These are phyloP conservation scores for Rosa hybrid DNA, from an alignment of 331 rosid genomes.

Conservation along the genomic window DNA sequence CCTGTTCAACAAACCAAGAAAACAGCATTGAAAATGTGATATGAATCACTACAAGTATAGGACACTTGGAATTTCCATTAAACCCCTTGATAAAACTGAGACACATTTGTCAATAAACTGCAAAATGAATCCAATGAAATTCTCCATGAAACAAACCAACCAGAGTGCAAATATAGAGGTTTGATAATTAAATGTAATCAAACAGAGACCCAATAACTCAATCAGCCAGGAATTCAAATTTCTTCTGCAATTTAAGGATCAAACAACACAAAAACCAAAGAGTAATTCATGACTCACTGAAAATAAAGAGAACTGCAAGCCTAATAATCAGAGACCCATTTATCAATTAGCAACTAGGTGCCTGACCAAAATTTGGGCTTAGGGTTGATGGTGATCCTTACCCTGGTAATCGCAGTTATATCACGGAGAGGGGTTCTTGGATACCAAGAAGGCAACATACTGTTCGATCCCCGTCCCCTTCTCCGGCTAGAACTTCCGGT, in stretches of 20 bases:
- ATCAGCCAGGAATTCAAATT: not conserved
- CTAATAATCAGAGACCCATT: not conserved
- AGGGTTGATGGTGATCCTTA: constrained; percentile 14
- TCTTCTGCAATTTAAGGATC: not conserved
- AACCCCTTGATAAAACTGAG: not conserved
- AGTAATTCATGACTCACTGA: not conserved
- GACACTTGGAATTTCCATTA: too few relatives aligned
- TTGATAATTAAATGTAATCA: not conserved
- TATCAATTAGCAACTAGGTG: not conserved
- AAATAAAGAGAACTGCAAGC: too few relatives aligned
- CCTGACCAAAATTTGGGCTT: not conserved
- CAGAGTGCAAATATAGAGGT: not conserved
- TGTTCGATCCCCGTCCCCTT: constrained; percentile 41
- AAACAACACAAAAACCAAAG: not conserved
- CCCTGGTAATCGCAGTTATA: constrained; percentile 59
- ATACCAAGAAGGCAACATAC: constrained; percentile 75
- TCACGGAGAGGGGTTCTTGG: constrained; percentile 80
- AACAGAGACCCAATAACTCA: not conserved
- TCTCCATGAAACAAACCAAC: not conserved
- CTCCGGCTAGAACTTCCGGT: constrained; percentile 28
- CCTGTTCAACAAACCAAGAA: not conserved
- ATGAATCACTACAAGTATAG: not conserved
- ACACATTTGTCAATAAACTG: not conserved
- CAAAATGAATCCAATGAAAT: not conserved
- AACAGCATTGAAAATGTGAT: not conserved